Evolutionary conservation across 192 early-diverging fungal genomes (phyloP).

Genomic region (Entrophospora sp.): DNA sequence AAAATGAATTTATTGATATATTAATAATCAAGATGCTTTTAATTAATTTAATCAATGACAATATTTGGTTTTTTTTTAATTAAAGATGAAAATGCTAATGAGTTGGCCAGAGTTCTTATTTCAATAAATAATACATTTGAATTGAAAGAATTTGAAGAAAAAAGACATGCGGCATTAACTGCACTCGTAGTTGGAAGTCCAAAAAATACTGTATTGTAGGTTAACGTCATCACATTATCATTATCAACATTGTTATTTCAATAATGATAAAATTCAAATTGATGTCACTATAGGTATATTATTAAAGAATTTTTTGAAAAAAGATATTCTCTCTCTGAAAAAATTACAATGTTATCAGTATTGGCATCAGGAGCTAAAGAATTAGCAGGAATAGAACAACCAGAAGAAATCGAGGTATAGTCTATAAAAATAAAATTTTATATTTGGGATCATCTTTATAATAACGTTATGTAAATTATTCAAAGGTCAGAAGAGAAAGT

Average conservation of each 20-base stretch:
- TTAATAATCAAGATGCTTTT: no score
- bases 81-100: slow-evolving; percentile 14
- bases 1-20: not conserved
- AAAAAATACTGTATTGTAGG: slow-evolving; percentile 10
- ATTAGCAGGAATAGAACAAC: slow-evolving; percentile 3
- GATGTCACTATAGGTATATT: not conserved
- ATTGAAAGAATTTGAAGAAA: slow-evolving; percentile 15
- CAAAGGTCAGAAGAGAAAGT: not conserved
- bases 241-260: not conserved
- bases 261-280: not conserved
- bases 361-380: slow-evolving; percentile 4
- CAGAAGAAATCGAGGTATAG: slow-evolving; percentile 3
- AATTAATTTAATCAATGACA: no score
- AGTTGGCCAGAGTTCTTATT: not conserved
- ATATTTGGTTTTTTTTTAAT: not conserved
- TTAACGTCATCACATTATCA: not conserved
- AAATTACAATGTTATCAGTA: not conserved
- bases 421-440: not conserved
- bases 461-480: not conserved
- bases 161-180: slow-evolving; percentile 1
- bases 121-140: slow-evolving; percentile 1
- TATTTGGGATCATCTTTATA: not conserved
- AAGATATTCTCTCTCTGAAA: not conserved
- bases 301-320: slow-evolving; percentile 19
- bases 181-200: slow-evolving; percentile 16